Base-by-base conservation (phyloP, 2,329 filamentous ascomycete genomes). In the Cordyceps farinosa region DNA sequence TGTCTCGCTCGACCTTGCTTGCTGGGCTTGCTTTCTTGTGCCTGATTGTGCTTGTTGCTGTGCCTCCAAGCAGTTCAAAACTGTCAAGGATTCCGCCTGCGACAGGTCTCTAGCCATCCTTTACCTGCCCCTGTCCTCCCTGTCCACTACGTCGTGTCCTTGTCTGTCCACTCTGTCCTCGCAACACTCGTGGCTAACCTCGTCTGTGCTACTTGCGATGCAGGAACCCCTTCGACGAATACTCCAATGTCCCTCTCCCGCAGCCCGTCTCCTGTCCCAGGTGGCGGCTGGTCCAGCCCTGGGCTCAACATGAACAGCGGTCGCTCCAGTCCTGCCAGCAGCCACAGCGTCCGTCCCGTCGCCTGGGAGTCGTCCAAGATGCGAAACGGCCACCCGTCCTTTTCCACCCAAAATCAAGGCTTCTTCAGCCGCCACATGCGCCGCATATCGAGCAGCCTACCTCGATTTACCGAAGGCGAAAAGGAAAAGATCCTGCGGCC, bases 351-450 rank as follows among this genome's bases (percentile, higher is more conserved):
- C 65, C 81, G 80, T 60, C 77, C 81, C 45, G 87, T 90, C 56
- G 89, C 90, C 29, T 97, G 92, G 92, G 90, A 92, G 64, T 89
- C 90, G 9, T 88, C 91, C 60, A 91, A 91, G 76, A 87, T 89
- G 68, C 90, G 89, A 73, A 92, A 87, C 71, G 86, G 89, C 64
- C 92, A 92, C 73, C 87, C 91, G 9, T 90, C 89, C 45, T 95
- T 92, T 76, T 87, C 87, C 66, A 92, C 89, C 10, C 87, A 90
- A 70, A 92, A 92, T 72, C 88, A 91, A 70, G 91, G 92, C 63
- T 96, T 96, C 82, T 94, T 97, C 76, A 88, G 87, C 64, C 87
- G 91, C 67, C 91, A 96, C 75, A 91, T 91, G 78, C 88, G 91
- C 68, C 88, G 85, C 67, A 83, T 97, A 70, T 95, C 91, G 5